Base-by-base conservation (phyloP, 768 basidiomycete genomes). In the Termitomyces sp. region DNA sequence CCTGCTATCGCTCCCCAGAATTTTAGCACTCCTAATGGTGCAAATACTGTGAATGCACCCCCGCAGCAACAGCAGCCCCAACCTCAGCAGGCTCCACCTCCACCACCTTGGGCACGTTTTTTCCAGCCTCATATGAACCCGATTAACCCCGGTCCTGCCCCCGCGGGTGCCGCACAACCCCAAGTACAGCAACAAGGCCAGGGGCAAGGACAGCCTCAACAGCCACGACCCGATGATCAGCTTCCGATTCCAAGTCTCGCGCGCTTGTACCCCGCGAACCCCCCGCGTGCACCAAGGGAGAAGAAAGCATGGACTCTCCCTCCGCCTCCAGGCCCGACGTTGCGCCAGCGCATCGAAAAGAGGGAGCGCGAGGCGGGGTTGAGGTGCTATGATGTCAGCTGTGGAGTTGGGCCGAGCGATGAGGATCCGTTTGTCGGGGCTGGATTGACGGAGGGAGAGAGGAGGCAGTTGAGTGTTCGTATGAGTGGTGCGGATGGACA, bases 331-430 rank as follows among this genome's bases (percentile, higher is more conserved):
- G 89, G 89, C 0, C 78, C 76, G 35, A 87, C 88, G 6, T 70
- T 91, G 44, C 85, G 90, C 28, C 82, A 91, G 67, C 80, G 84
- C 6, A 75, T 92, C 17, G 90, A 92, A 68, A 77, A 79, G 57
- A 76, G 81, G 54, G 90, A 91, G 68, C 79, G 85, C 21, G 87
- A 89, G 66, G 78, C 80, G 21, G 89, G 87, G 0, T 64, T 89
- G 62, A 75, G 90, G 49, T 92, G 90, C 66, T 81, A 73, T 40
- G 89, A 91, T 63, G 70, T 83, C 30, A 83, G 82, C 58, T 92
- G 90, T 67, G 87, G 87, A 2, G 66, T 90, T 30, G 90, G 88
- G 0, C 87, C 87, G 7, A 83, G 81, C 14, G 87, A 89, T 55
- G 87, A 89, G 15, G 86, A 88, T 43, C 87, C 87, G 14, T 70